These are phyloP conservation scores for Chenopodium quinoa DNA, from an alignment of 148 eudicot genomes.

Conservation along the genomic window DNA sequence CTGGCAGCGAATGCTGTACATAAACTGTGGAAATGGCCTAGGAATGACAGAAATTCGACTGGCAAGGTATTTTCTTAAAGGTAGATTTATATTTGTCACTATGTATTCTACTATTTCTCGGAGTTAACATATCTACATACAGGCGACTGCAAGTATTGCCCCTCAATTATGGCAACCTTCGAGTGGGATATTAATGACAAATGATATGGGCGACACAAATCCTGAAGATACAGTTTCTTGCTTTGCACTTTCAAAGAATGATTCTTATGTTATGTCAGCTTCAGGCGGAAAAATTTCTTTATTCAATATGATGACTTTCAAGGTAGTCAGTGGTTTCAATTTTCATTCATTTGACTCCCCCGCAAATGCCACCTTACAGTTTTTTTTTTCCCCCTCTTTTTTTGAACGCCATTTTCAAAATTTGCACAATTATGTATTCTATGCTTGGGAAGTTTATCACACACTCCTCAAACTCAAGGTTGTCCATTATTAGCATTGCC, in stretches of 20 bases:
- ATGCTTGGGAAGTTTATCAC: neutral
- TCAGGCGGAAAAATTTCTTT: slow-evolving; percentile 87
- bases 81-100: neutral
- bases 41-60: slow-evolving; percentile 52
- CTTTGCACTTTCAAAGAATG: slow-evolving; percentile 87
- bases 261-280: slow-evolving; percentile 89
- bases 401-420: neutral
- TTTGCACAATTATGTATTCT: neutral
- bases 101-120: neutral
- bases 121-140: slow-evolving; percentile 18
- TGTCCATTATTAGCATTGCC: neutral
- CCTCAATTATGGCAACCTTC: slow-evolving; percentile 87
- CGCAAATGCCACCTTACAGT: neutral
- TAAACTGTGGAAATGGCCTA: slow-evolving; percentile 87
- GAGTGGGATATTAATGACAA: slow-evolving; percentile 83
- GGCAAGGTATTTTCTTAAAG: slow-evolving; percentile 53
- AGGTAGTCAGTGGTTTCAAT: slow-evolving; percentile 39
- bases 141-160: slow-evolving; percentile 71
- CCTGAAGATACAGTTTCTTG: slow-evolving; percentile 85
- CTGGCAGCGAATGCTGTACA: slow-evolving; percentile 77
- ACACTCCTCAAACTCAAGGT: neutral
- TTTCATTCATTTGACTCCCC: neutral
- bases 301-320: slow-evolving; percentile 86
- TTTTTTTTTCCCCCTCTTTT: neutral
- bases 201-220: slow-evolving; percentile 61